Conservation (phyloP, 2,329 filamentous ascomycete species). For the Stagonosporopsis tanaceti region DNA sequence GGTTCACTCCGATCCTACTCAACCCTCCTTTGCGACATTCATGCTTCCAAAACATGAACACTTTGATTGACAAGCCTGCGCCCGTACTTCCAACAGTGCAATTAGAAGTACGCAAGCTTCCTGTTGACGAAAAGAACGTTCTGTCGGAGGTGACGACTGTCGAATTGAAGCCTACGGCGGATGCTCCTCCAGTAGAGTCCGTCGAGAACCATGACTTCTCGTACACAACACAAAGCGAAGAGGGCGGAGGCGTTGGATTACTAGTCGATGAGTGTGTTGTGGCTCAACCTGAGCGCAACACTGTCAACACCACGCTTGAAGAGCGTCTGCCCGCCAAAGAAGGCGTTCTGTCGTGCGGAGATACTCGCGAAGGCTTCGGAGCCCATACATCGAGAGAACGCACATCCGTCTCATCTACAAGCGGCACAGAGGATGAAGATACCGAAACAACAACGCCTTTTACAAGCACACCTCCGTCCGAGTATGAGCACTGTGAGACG, state of each 20-base stretch:
- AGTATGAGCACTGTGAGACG: slow-evolving; percentile 2
- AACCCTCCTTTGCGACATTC: not conserved
- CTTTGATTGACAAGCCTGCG: no score
- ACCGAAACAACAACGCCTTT: slow-evolving; percentile 13
- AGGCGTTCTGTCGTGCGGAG: not conserved
- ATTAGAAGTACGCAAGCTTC: no score
- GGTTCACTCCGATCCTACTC: not conserved
- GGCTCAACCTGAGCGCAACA: not conserved
- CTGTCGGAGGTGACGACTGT: not conserved
- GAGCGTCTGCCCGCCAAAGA: not conserved
- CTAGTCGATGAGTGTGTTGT: not conserved
- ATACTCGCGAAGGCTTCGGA: not conserved
- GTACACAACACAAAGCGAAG: not conserved
- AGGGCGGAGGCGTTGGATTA: not conserved
- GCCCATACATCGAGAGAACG: not conserved
- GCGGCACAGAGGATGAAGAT: slow-evolving; percentile 8
- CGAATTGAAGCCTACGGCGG: not conserved
- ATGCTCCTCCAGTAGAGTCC: not conserved
- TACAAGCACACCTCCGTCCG: slow-evolving; percentile 25
- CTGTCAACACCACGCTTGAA: not conserved
- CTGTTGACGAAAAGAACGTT: not conserved
- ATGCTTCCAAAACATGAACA: not conserved
- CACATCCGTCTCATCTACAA: slow-evolving; percentile 9
- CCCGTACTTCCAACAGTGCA: not conserved
- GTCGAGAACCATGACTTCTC: not conserved